Evolutionary conservation across 2,329 filamentous ascomycete species (phyloP).

Genomic region (Trichophyton schoenleinii): DNA sequence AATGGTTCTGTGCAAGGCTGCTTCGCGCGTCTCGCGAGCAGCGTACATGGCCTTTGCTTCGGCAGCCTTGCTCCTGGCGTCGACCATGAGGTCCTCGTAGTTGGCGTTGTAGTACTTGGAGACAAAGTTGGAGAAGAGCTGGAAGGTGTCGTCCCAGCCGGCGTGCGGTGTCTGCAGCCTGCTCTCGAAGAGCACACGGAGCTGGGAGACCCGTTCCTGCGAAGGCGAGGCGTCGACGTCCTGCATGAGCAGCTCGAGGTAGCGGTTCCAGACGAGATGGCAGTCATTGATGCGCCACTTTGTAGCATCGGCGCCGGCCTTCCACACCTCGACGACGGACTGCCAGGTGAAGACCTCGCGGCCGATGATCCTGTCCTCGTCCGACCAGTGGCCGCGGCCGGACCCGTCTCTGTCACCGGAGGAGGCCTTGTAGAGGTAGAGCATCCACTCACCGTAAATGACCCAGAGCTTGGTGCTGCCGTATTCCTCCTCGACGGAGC

Average conservation of each 20-base stretch:
- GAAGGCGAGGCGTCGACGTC: conserved; percentile 39
- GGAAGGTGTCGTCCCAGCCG: conserved; percentile 47
- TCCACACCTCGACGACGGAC: conserved; percentile 43
- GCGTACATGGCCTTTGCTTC: conserved; percentile 43
- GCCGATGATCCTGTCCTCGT: conserved; percentile 46
- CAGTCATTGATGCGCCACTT: conserved; percentile 50
- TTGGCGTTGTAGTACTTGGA: conserved; percentile 41
- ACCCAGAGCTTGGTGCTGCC: conserved; percentile 49
- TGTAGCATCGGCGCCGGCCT: conserved; percentile 44
- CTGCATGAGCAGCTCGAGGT: conserved; percentile 42
- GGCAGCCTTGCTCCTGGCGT: conserved; percentile 38
- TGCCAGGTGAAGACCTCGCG: conserved; percentile 48
- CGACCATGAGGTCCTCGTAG: conserved; percentile 48
- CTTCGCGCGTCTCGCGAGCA: conserved; percentile 44
- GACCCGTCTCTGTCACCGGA: conserved; percentile 25
- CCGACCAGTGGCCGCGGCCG: conserved; percentile 33
- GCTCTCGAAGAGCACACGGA: conserved; percentile 41
- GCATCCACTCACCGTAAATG: conserved; percentile 50
- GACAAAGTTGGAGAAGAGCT: conserved; percentile 48
- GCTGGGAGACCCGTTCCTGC: conserved; percentile 36
- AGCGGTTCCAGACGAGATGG: conserved; percentile 49
- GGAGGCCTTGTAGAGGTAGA: conserved; percentile 43
- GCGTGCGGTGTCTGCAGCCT: conserved; percentile 47
- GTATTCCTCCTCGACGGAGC: conserved; percentile 49
- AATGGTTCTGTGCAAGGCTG: conserved; percentile 39